A percentile compares a stretch with the other conserved stretches of the same genome.
Evolutionary conservation across 148 eudicot species (phyloP).

Genomic region (Arbutus unedo): DNA sequence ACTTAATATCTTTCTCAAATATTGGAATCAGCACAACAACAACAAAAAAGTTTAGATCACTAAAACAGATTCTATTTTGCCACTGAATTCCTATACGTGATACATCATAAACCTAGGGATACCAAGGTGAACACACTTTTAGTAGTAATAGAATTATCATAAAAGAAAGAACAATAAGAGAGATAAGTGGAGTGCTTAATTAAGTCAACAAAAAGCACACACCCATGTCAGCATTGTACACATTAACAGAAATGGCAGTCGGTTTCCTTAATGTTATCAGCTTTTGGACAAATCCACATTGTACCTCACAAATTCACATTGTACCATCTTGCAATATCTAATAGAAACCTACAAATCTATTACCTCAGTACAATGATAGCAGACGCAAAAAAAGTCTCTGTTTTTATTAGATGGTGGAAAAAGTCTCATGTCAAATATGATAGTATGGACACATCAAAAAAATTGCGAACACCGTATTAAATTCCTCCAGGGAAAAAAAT

Average conservation of each 20-base stretch:
- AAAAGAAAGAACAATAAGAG: slow-evolving; percentile 5
- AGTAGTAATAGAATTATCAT: background rate
- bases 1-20: background rate
- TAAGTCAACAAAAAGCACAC: background rate
- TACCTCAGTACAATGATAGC: background rate
- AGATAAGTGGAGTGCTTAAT: background rate
- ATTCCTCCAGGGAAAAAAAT: background rate
- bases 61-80: background rate
- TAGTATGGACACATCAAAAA: background rate
- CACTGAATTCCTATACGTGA: background rate
- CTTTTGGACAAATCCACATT: background rate
- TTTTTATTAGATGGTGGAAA: background rate
- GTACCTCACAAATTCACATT: background rate
- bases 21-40: background rate
- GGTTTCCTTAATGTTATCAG: background rate
- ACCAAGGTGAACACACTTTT: background rate
- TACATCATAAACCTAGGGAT: background rate
- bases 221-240: background rate
- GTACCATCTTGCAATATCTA: background rate
- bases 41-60: background rate
- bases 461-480: background rate
- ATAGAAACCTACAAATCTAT: background rate
- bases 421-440: background rate
- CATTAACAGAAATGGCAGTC: slow-evolving; percentile 7
- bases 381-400: background rate